A percentile compares a stretch with the other conserved stretches of the same genome.
These are phyloP conservation scores for Calophaca sinica DNA, from an alignment of 306 rosid genomes.

Conservation along the genomic window DNA sequence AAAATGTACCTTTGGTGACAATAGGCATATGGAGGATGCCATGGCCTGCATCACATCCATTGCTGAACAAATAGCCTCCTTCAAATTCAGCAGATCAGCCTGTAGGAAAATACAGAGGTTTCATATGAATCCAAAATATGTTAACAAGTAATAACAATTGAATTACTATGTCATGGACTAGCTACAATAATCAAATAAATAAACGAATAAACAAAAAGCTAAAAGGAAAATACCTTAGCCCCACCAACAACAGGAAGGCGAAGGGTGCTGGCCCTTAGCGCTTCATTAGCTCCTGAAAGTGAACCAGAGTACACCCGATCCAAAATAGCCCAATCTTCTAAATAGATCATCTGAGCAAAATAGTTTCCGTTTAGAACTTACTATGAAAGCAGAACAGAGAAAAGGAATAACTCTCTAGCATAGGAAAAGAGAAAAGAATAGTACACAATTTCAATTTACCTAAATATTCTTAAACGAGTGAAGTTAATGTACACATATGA, in stretches of 20 bases:
- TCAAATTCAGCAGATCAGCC: slow-evolving; percentile 78
- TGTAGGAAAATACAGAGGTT: slow-evolving; percentile 48
- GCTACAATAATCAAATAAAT: neutral
- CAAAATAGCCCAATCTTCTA: slow-evolving; percentile 85
- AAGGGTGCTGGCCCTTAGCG: slow-evolving; percentile 90
- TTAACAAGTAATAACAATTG: slow-evolving; percentile 7
- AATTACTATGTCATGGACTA: slow-evolving; percentile 14
- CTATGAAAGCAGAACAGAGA: slow-evolving; percentile 15
- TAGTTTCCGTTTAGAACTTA: slow-evolving; percentile 34
- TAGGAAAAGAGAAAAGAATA: slow-evolving; percentile 17
- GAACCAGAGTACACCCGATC: slow-evolving; percentile 81
- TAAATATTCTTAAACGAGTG: slow-evolving; percentile 1
- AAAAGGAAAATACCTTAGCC: slow-evolving; percentile 72
- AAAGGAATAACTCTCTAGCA: neutral
- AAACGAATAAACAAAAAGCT: slow-evolving; percentile 8
- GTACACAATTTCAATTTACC: slow-evolving; percentile 5
- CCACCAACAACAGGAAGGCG: slow-evolving; percentile 93
- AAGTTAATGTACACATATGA: slow-evolving; percentile 6
- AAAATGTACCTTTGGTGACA: slow-evolving; percentile 71
- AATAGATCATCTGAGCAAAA: slow-evolving; percentile 65
- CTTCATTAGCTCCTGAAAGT: slow-evolving; percentile 85
- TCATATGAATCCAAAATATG: slow-evolving; percentile 29
- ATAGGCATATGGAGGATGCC: slow-evolving; percentile 78
- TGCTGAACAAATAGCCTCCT: slow-evolving; percentile 90
- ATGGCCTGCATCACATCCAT: slow-evolving; percentile 96